Evolutionary conservation across 495 filamentous ascomycete species (phyloP), one percentile per base, ranked within the genome.

Genomic region (Penicillium arizonense): DNA sequence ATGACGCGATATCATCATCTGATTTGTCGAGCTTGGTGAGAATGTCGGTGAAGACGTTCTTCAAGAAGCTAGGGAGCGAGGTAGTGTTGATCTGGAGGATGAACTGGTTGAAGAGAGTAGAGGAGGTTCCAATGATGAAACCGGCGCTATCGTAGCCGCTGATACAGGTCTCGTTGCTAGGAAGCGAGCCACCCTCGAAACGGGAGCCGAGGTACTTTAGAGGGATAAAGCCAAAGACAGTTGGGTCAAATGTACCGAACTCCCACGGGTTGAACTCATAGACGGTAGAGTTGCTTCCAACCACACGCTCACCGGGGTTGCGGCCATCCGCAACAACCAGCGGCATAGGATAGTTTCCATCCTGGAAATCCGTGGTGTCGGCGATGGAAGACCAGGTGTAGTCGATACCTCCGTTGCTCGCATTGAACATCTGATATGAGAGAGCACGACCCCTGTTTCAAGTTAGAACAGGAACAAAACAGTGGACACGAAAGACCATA

Each of bases 301-400:
- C 68, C 40, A 90, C 68, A 4, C 60, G 63, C 32, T 87, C 79
- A 7, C 80, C 83, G 0, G 89, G 89, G 32, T 79, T 74, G 33
- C 91, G 83, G 34, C 80, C 85, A 64, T 95, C 88, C 0, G 89
- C 80, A 7, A 97, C 82, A 7, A 96, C 62, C 41, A 97, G 77
- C 0, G 94, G 94, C 76, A 97, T 82, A 6, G 93, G 93, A 30
- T 85, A 82, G 35, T 83, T 68, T n/a, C 77, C 91, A n/a, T 75
- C 68, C 9, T 75, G 64, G 76, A 96, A 96, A 28, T 82, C 72
- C 12, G 81, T 67, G 16, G 80, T 79, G 20, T 81, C 59, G 9
- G 87, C 87, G 61, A 97, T 93, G 33, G 90, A 95, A 18, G 91
- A 96, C 75, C 85, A 97, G 13, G 94, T 97, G 60, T 88, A 90